These are phyloP conservation scores for Neofusicoccum umdonicola DNA, from an alignment of 2,329 filamentous ascomycete species.

Conservation along the genomic window DNA sequence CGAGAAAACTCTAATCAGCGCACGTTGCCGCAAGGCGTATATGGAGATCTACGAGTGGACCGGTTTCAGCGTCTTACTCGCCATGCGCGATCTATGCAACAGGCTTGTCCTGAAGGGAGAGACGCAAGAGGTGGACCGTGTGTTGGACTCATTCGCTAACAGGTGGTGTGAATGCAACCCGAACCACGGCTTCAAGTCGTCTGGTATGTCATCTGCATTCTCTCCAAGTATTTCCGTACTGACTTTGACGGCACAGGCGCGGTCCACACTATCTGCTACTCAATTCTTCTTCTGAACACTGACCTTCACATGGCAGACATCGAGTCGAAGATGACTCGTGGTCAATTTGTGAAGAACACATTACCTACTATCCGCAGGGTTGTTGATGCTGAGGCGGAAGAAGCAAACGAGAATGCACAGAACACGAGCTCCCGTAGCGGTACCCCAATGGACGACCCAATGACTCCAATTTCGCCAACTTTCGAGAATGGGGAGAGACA, in stretches of 20 bases:
- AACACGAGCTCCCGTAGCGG: constrained; percentile 18
- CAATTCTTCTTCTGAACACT: constrained; percentile 90
- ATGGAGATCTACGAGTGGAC: constrained; percentile 90
- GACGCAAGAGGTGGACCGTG: constrained; percentile 94
- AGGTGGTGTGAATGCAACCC: constrained; percentile 94
- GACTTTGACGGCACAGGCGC: constrained; percentile 60
- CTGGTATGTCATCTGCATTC: constrained; percentile 52
- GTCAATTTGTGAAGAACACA: constrained; percentile 94
- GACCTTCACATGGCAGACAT: constrained; percentile 95
- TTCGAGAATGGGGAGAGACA: not conserved
- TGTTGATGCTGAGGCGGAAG: constrained; percentile 53
- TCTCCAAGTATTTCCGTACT: not conserved
- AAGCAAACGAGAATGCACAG: constrained; percentile 18
- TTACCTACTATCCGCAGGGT: constrained; percentile 82
- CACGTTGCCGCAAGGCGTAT: constrained; percentile 67
- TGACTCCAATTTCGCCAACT: constrained; percentile 10
- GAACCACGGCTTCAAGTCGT: constrained; percentile 86
- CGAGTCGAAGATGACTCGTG: constrained; percentile 91
- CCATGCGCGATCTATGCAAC: constrained; percentile 76
- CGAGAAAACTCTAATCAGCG: constrained; percentile 58
- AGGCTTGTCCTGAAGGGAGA: constrained; percentile 83
- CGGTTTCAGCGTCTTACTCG: constrained; percentile 73
- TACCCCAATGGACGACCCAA: not conserved
- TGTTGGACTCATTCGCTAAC: constrained; percentile 82
- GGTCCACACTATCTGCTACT: constrained; percentile 96